Evolutionary conservation across 768 basidiomycete species (phyloP), one percentile per base, ranked within the genome.

Genomic region (Calocybe gangraenosa): DNA sequence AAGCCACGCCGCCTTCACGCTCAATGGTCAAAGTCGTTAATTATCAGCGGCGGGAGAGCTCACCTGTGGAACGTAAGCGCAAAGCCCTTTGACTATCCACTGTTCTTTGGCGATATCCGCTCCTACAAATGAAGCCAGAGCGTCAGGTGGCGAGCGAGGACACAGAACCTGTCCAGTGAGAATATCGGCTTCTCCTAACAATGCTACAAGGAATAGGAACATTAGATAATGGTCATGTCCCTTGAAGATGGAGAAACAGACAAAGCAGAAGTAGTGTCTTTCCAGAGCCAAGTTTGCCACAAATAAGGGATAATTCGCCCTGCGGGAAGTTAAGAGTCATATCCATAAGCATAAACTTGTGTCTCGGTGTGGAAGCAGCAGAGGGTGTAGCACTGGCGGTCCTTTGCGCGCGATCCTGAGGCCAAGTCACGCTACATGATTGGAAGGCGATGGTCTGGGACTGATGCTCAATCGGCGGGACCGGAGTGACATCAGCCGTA

Each of bases 371-470:
- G 0, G 85, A 65, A 2, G 81, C 71, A 13, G 68, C 71, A 3
- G 84, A 84, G 2, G 82, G 66, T 3, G 74, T 65, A 1, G 58
- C 58, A 19, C 75, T 71, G n/a, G 62, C 55, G 7, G 51, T 49
- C 35, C 21, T 49, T 35, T 65, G 66, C 17, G 63, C 48, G 28
- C 87, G 79, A 50, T 92, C 89, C 54, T 84, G 82, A 0, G 93
- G 88, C 93, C 93, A 97, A 1, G 91, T 90, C 38, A 92, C 73
- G 1, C 90, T 95, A 31, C 90, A 92, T 8, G 86, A 87, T 58
- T 86, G 86, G 53, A 94, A 77, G 0, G 82, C 74, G 42, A 94
- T 82, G 2, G 68, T 75, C 40, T 74, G 69, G n/a, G 74, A 71
- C 51, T 84, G 78, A 21, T 74, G 61, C 17, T 70, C 62, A 7